Conservation (phyloP, 352 stramenopile genomes). For the Globisporangium parvum region DNA sequence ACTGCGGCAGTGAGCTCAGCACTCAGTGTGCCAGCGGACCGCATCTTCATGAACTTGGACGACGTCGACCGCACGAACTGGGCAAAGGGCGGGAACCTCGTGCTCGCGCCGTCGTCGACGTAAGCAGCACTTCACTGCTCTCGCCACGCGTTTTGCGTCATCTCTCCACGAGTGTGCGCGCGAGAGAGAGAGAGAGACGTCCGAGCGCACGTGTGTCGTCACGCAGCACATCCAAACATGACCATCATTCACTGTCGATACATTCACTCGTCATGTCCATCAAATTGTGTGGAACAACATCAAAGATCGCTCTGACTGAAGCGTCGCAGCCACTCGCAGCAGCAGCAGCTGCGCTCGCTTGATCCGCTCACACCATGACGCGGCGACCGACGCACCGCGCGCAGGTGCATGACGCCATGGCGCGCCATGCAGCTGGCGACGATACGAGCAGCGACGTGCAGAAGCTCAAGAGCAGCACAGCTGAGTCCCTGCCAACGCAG, state of each 20-base stretch:
- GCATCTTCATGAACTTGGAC: slow-evolving; percentile 56
- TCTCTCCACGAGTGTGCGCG: too few relatives aligned
- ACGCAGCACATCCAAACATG: too few relatives aligned
- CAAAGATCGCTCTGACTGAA: too few relatives aligned
- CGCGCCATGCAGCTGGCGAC: background rate
- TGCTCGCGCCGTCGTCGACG: slow-evolving; percentile 14
- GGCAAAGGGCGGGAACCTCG: slow-evolving; percentile 27
- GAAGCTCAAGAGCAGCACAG: background rate
- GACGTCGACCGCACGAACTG: slow-evolving; percentile 43
- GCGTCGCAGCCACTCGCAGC: too few relatives aligned
- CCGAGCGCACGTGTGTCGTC: too few relatives aligned
- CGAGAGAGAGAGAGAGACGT: too few relatives aligned
- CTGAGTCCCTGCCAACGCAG: background rate
- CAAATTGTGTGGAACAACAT: too few relatives aligned
- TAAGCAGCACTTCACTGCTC: background rate
- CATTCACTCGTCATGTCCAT: too few relatives aligned
- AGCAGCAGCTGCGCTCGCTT: too few relatives aligned
- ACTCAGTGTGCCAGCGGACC: slow-evolving; percentile 28
- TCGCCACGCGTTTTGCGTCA: too few relatives aligned
- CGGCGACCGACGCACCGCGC: background rate
- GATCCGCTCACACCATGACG: background rate
- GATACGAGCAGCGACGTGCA: background rate
- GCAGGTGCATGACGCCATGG: background rate
- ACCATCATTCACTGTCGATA: too few relatives aligned
- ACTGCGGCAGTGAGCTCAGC: slow-evolving; percentile 35